phyloP scores from a whole-genome alignment of 2,329 filamentous ascomycete species.

The Uncinocarpus reesii region DNA sequence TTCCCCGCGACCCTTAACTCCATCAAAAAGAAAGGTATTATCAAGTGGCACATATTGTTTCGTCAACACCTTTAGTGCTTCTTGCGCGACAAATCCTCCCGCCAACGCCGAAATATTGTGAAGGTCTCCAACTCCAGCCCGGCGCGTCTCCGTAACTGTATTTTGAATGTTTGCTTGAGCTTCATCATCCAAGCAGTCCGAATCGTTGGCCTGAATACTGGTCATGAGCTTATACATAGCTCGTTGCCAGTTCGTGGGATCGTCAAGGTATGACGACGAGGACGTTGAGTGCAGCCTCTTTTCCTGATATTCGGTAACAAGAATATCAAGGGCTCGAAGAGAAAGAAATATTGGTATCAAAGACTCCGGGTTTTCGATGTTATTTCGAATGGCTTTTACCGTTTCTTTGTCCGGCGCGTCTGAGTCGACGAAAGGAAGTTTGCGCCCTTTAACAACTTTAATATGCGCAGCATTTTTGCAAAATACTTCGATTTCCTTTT shows the following conservation, averaged over 20 bases:
- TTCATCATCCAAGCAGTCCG: slow-evolving; percentile 40
- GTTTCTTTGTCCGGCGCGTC: slow-evolving; percentile 30
- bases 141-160: slow-evolving; percentile 56
- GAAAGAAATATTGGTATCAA: slow-evolving; percentile 61
- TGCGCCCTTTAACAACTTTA: slow-evolving; percentile 64
- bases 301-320: slow-evolving; percentile 46
- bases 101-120: slow-evolving; percentile 84
- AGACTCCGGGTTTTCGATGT: slow-evolving; percentile 42
- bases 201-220: slow-evolving; percentile 26
- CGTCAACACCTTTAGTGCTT: slow-evolving; percentile 75
- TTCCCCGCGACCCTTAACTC: slow-evolving; percentile 46
- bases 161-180: slow-evolving; percentile 43
- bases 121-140: slow-evolving; percentile 72
- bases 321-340: slow-evolving; percentile 40
- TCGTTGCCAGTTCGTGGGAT: slow-evolving; percentile 26
- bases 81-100: slow-evolving; percentile 91
- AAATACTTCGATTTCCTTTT: slow-evolving; percentile 74
- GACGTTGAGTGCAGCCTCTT: background rate
- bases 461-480: slow-evolving; percentile 93
- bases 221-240: slow-evolving; percentile 10
- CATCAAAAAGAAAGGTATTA: slow-evolving; percentile 55
- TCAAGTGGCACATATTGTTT: slow-evolving; percentile 56
- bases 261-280: slow-evolving; percentile 25
- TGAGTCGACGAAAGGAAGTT: slow-evolving; percentile 41
- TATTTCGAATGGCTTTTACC: slow-evolving; percentile 35